Evolutionary conservation across 1,139 yeast genomes (phyloP), one percentile per base, ranked within the genome.

Genomic region (Nakaseomyces sp.): DNA sequence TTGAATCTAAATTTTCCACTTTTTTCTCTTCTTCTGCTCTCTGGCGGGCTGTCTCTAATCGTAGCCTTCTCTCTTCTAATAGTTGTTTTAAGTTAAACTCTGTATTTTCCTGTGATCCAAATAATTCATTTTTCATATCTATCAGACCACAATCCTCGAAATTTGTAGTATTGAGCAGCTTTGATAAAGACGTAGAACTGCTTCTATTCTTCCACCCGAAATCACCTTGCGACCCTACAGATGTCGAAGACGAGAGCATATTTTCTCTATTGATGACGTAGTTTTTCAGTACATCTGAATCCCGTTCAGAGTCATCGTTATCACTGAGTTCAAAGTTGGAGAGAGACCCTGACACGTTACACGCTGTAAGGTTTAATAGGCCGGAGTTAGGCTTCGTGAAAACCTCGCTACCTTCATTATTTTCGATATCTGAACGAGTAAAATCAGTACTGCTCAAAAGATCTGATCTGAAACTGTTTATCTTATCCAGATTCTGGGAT

Each of bases 251-350:
- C 5, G 38, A 35, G 12, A 35, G 38, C 18, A 35, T 4, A 18
- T 13, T 35, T 22, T 35, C 38, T 13, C 38, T 20, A 35, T 35
- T 35, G 9, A 35, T 20, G 4, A 22, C 38, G 13, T 35, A 35
- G n/a, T 35, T 35, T 18, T 16, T 20, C 18, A 35, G 17, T 1
- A 17, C 38, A 35, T 35, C 38, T 2, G 38, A 20, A 16, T 35
- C 38, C 28, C 28, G 6, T 22, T 35, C 38, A n/a, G 38, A 35
- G 17, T 35, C 38, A 13, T 35, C 38, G n/a, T 35, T 35, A 17
- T 57, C 64, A 44, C 64, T 59, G 30, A 60, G 46, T 37, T 56
- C 59, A 41, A 60, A 60, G 42, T 60, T 60, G 5, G 65, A 60
- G 20, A 55, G 43, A 4, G 63, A 58, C 12, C 59, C 64, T 5